These are phyloP conservation scores for Chaetomiaceae sp. DNA, from an alignment of 2,329 filamentous ascomycete species.

Conservation along the genomic window DNA sequence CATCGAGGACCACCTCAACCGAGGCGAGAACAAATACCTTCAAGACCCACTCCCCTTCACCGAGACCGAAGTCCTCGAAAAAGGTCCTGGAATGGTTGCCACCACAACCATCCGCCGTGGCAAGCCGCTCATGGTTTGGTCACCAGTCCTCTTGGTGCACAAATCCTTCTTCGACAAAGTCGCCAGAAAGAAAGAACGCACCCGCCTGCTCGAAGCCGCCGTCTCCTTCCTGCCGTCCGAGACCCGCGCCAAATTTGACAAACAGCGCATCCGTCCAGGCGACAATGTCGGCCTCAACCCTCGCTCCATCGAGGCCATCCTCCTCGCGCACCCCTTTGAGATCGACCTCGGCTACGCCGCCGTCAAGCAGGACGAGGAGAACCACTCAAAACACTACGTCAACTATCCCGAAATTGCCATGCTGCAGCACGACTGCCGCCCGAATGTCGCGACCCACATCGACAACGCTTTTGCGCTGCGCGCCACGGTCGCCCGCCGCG, in stretches of 20 bases:
- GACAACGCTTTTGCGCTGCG: constrained; percentile 33
- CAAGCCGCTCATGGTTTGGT: constrained; percentile 22
- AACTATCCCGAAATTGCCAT: constrained; percentile 36
- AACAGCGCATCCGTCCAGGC: constrained; percentile 14
- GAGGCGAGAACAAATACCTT: constrained; percentile 19
- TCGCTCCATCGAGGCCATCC: constrained; percentile 22
- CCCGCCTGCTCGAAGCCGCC: constrained; percentile 25
- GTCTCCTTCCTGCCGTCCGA: constrained; percentile 25
- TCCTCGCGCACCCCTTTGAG: constrained; percentile 27
- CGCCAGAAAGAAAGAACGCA: constrained; percentile 17
- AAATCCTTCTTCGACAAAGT: constrained; percentile 22
- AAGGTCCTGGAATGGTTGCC: constrained; percentile 24
- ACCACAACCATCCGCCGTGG: constrained; percentile 25
- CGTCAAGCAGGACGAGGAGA: constrained; percentile 7
- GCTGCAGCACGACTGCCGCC: constrained; percentile 40
- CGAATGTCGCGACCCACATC: constrained; percentile 36
- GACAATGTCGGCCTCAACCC: constrained; percentile 6
- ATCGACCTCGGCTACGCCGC: constrained; percentile 22
- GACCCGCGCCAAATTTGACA: constrained; percentile 24
- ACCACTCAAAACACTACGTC: constrained; percentile 24
- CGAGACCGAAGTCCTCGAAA: constrained; percentile 16
- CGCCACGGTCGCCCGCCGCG: constrained; percentile 33
- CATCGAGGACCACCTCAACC: constrained; percentile 23
- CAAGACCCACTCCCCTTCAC: constrained; percentile 13
- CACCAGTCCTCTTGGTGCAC: constrained; percentile 27